Base-by-base conservation (phyloP, 306 rosid genomes). In the Senna tora region DNA sequence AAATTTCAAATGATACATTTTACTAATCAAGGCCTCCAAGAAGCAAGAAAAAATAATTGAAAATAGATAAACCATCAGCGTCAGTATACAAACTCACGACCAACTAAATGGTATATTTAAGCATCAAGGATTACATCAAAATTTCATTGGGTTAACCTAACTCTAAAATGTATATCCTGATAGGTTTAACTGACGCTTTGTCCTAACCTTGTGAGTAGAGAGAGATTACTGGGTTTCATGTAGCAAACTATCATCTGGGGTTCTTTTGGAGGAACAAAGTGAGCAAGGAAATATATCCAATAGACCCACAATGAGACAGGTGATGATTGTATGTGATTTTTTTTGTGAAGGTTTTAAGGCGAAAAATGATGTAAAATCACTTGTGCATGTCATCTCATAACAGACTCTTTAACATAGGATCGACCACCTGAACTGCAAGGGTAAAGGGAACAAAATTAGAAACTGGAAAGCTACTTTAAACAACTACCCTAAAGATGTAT, bases 361-460 rank as follows among this genome's bases (percentile, higher is more conserved):
- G 60, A 28, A 45, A 15, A 66, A 58, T 28, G 13, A 43, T 11
- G 69, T 70, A 20, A 28, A 49, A 38, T 50, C 54, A 34, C 34
- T 11, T 15, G 47, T 34, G 16, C 21, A 43, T 38, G 82, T 94
- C 96, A 94, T 78, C 97, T 86, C 99, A 94, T 89, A 58, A 94
- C 97, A 0, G 96, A 89, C 80, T 94, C 99, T 81, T 94, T 94
- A 34, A 94, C 90, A 78, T 78, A 89, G 36, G 96, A 82, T 64
- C 96, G 93, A 51, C 96, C 96, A 49, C 96, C 99, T 0, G 96
- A 85, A 58, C 99, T 94, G 96, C 85, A 86, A 85, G 74, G 74
- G 51, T 66, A 75, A 65, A 67, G 33, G 62, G 61, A 20, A 70
- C 57, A 6, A 67, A 45, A 9, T 79, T 55, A 77, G 79, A 52